Base-by-base conservation (phyloP, 805 yeast species). In the Candida pini region DNA sequence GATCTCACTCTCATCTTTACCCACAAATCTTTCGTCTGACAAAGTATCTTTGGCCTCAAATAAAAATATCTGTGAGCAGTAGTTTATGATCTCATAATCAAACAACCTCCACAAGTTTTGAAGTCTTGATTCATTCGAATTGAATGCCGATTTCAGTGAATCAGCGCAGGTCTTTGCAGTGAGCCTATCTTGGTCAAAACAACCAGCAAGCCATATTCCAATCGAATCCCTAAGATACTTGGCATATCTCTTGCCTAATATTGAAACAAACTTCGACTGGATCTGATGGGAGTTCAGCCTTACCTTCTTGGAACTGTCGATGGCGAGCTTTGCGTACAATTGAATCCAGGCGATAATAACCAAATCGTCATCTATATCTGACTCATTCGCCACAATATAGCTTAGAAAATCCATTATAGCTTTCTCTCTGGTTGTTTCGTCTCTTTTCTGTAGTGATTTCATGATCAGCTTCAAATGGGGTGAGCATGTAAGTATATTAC, bases 361-460 rank as follows among this genome's bases (percentile, higher is more conserved):
- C 18, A 73, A 47, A 34, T 78, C 83, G 41, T 80, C 79, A n/a
- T 65, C 51, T 12, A 64, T 32, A 2, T 55, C 47, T 1, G 43
- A 39, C 4, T 47, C 39, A 21, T 53, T 39, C 10, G 48, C 5
- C 30, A 49, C 53, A 3, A 73, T 41, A 20, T 59, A 49, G 4
- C 55, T 48, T 3, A 66, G 47, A 20, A 81, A 52, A 27, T 83
- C 94, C 5, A 45, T 53, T 18, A 87, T 62, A 1, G 92, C 87
- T 52, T 81, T 84, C 47, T 86, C 95, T 51, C 79, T 83, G 0
- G 97, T 90, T n/a, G 76, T 78, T 6, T 80, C 71, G 49, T 88
- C 95, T 51, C 82, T 75, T 57, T 88, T 89, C 54, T 81, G 54
- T 32, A 89, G 57, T 8, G 83, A 75, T 53, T 83, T 88, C 64